Conservation (phyloP, 2,329 filamentous ascomycete species). For the Berkeleyomyces rouxiae region DNA sequence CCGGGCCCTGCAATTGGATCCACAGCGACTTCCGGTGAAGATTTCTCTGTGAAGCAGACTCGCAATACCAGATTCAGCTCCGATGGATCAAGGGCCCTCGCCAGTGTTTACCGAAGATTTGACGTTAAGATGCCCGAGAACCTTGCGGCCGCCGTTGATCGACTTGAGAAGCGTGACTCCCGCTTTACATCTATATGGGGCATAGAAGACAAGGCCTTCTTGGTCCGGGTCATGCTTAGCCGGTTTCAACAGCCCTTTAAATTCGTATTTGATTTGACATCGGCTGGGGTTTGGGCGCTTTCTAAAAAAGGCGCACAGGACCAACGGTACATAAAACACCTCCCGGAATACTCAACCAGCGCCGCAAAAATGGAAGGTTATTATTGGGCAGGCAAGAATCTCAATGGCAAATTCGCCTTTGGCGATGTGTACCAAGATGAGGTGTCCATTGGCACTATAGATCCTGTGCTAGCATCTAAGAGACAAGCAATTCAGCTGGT, state of each 20-base stretch:
- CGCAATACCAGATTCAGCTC: too few species aligned
- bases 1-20: too few species aligned
- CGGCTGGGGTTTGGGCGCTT: constrained; percentile 33
- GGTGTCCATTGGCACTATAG: constrained; percentile 29
- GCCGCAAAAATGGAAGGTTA: constrained; percentile 23
- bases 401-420: constrained; percentile 27
- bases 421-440: constrained; percentile 29
- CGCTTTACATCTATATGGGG: constrained; percentile 18
- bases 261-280: constrained; percentile 27
- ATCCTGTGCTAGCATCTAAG: constrained; percentile 25
- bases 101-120: constrained; percentile 24
- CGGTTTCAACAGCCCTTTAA: too few species aligned
- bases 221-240: constrained; percentile 26
- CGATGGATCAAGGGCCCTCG: constrained; percentile 17
- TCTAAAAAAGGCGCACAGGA: constrained; percentile 15
- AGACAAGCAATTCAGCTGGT: too few species aligned
- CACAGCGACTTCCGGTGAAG: too few species aligned
- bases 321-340: too few species aligned
- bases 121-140: constrained; percentile 20
- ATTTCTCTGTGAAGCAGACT: too few species aligned
- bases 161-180: constrained; percentile 19
- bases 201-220: constrained; percentile 22
- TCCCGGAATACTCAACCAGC: constrained; percentile 25
- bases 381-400: constrained; percentile 28
- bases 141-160: constrained; percentile 17